A percentile compares a stretch with the other conserved stretches of the same genome.
phyloP scores from a whole-genome alignment of 1,284 basidiomycete species.

The Boletus hoseneyae region DNA sequence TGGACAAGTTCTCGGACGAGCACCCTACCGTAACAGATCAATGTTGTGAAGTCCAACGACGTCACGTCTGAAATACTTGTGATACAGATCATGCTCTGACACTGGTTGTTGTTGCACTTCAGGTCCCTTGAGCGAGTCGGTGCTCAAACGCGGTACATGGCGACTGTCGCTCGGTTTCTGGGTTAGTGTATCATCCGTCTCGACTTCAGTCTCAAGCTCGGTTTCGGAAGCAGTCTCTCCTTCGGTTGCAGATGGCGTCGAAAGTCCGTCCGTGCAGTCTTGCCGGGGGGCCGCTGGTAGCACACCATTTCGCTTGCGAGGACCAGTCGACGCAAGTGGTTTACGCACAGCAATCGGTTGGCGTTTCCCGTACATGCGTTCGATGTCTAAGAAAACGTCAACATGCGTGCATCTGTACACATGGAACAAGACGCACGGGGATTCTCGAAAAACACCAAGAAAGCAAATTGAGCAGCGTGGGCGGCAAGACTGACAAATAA shows the following conservation, averaged over 20 bases:
- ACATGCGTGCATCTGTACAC: neutral
- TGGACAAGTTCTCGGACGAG: neutral
- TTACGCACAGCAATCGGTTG: conserved; percentile 83
- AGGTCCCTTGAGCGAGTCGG: conserved; percentile 7
- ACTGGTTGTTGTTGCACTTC: conserved; percentile 28
- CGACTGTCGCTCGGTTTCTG: conserved; percentile 7
- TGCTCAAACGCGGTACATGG: neutral
- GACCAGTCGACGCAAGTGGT: conserved; percentile 44
- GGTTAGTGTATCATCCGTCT: conserved; percentile 46
- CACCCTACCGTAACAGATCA: conserved; percentile 75
- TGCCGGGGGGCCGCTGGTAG: conserved; percentile 4
- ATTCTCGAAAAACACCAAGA: conserved; percentile 96
- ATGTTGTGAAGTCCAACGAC: conserved; percentile 79
- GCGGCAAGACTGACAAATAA: conserved; percentile 91
- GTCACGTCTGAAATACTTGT: conserved; percentile 90
- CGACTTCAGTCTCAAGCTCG: conserved; percentile 65
- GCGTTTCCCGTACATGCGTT: conserved; percentile 84
- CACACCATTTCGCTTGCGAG: conserved; percentile 10
- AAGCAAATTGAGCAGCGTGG: conserved; percentile 94
- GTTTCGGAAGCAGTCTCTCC: conserved; percentile 70
- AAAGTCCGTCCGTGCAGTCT: conserved; percentile 16
- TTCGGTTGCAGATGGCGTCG: conserved; percentile 70
- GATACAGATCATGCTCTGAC: conserved; percentile 86
- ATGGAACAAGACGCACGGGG: conserved; percentile 64
- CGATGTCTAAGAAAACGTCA: conserved; percentile 69